Evolutionary conservation across 2,329 filamentous ascomycete genomes (phyloP), one percentile per base, ranked within the genome.

Genomic region (Zasmidium cellare): DNA sequence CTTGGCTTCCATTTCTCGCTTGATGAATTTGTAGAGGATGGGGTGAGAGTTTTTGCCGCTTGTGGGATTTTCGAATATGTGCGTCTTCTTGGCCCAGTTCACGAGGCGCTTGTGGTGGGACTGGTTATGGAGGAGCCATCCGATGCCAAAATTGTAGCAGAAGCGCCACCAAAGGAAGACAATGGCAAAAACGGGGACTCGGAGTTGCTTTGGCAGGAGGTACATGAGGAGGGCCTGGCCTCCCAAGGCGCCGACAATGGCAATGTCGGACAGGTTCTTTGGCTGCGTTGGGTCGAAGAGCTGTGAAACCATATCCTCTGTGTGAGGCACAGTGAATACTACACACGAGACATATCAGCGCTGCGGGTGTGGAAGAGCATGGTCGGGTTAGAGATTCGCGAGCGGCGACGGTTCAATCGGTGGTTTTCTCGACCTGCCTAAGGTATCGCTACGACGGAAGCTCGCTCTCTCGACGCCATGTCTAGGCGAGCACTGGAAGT

Each of bases 271-370:
- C 41, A 96, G 74, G 73, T 97, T 97, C 81, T 99, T 99, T 53
- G 94, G 92, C 73, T 97, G 89, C 65, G 89, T 90, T 52, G 94
- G 94, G 69, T 96, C 94, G 67, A 99, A 86, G 55, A 99, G 84
- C 78, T 97, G 94, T 52, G 93, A 96, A 67, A 99, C 93, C 94
- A 99, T 97, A 78, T 99, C 94, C 81, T 97, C 92, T 56, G 94
- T 99, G 62, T 91, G 88, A 49, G 94, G 94, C 55, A 99, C 94
- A 58, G 91, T 89, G 73, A 99, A 99, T 69, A 96, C 94, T 97
- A 70, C 49, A 58, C 58, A 46, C 19, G 53, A 28, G 22, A 57
- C 41, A 41, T 53, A 69, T 72, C 65, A 71, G 68, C 63, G 57
- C 57, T 61, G 58, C 51, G 53, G 45, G 55, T 23, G 28, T 22